phyloP scores from a whole-genome alignment of 345 rosid species.

The Gossypium anomalum region DNA sequence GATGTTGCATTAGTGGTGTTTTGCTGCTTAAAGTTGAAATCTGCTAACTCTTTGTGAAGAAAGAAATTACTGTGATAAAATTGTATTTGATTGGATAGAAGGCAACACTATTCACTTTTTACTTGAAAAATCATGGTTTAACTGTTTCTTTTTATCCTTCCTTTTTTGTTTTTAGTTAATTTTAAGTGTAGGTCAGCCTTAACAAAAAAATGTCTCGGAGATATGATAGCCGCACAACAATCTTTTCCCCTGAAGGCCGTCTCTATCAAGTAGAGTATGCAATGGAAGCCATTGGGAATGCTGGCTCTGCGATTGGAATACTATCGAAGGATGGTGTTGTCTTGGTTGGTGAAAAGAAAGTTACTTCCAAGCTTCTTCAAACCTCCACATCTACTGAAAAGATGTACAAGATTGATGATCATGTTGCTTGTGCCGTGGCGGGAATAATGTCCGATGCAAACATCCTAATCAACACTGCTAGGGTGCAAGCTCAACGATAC shows the following conservation, averaged over 20 bases:
- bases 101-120: neutral
- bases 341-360: conserved; percentile 94
- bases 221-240: conserved; percentile 97
- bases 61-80: neutral
- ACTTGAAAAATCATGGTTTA: neutral
- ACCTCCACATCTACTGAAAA: conserved; percentile 72
- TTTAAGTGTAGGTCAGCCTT: neutral
- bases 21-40: neutral
- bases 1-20: neutral
- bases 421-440: conserved; percentile 76
- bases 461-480: conserved; percentile 67
- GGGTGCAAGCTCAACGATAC: conserved; percentile 74
- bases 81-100: neutral
- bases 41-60: neutral
- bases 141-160: neutral
- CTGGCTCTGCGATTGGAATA: conserved; percentile 90
- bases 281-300: conserved; percentile 98
- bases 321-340: conserved; percentile 87
- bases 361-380: conserved; percentile 90
- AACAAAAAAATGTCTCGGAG: conserved; percentile 75
- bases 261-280: conserved; percentile 98
- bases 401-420: conserved; percentile 83
- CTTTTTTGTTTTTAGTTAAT: neutral
- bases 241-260: conserved; percentile 99
- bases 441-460: conserved; percentile 85